A percentile compares a stretch with the other conserved stretches of the same genome.
These are phyloP conservation scores for Antrodiella citrinella DNA, from an alignment of 768 basidiomycete genomes.

Conservation along the genomic window DNA sequence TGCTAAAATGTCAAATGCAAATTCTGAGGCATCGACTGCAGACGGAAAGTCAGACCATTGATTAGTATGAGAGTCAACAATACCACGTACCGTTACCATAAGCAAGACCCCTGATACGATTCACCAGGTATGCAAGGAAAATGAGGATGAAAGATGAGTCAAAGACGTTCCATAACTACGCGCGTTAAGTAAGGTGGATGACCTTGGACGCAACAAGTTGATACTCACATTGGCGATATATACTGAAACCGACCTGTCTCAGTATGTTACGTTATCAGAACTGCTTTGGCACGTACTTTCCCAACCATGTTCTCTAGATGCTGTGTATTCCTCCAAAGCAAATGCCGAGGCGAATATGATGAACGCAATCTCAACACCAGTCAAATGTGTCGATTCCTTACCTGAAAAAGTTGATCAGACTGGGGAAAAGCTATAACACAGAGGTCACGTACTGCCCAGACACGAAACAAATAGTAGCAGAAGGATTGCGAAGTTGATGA, in stretches of 20 bases:
- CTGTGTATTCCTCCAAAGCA: conserved; percentile 79
- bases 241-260: no score
- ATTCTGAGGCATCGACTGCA: conserved; percentile 40
- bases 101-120: conserved; percentile 59
- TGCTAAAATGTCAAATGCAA: conserved; percentile 78
- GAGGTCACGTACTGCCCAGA: conserved; percentile 50
- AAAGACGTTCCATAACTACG: conserved; percentile 86
- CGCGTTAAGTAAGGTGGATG: neutral
- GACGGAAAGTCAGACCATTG: no score
- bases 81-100: conserved; percentile 31
- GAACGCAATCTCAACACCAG: conserved; percentile 63
- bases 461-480: conserved; percentile 66
- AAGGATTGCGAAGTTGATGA: conserved; percentile 66
- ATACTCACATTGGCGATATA: conserved; percentile 76
- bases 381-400: conserved; percentile 42
- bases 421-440: neutral
- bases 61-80: conserved; percentile 2
- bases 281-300: conserved; percentile 64
- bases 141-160: conserved; percentile 68
- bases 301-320: conserved; percentile 84
- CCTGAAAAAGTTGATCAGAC: conserved; percentile 30
- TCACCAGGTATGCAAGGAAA: conserved; percentile 56
- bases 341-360: conserved; percentile 74
- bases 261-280: neutral
- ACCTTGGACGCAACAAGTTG: conserved; percentile 1